Evolutionary conservation across 345 rosid species (phyloP).

Genomic region (Reutealis trisperma): DNA sequence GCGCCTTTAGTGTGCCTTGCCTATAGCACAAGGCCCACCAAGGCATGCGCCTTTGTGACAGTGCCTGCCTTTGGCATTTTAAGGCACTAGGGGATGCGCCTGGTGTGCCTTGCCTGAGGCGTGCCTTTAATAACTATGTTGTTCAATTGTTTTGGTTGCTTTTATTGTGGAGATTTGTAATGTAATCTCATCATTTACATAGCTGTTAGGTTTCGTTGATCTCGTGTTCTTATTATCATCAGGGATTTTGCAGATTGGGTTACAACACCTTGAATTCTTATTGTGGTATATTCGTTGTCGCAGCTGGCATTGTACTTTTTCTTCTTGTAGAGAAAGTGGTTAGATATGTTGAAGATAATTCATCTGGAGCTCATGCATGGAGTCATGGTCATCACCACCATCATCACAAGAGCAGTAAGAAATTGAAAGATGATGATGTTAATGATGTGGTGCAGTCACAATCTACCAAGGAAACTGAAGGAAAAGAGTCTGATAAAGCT

Average conservation of each 20-base stretch:
- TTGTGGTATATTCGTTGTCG: conserved; percentile 33
- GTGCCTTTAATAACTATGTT: no score
- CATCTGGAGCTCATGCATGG: conserved; percentile 54
- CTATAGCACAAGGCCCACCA: no score
- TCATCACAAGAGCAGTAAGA: conserved; percentile 55
- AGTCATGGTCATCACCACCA: conserved; percentile 77
- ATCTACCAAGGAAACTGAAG: conserved; percentile 38
- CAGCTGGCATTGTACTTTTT: conserved; percentile 97
- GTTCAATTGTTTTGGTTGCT: not conserved
- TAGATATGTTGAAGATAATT: conserved; percentile 79
- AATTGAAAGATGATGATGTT: conserved; percentile 46
- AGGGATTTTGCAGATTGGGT: conserved; percentile 23
- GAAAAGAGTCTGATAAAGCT: conserved; percentile 38
- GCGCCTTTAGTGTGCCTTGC: no score
- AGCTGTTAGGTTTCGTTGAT: conserved; percentile 11
- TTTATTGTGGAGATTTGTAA: not conserved
- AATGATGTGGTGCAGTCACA: conserved; percentile 28
- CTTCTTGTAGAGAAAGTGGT: conserved; percentile 94
- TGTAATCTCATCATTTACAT: not conserved
- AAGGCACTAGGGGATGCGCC: no score
- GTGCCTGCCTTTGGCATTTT: no score
- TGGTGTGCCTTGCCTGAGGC: no score
- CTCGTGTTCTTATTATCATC: conserved; percentile 20
- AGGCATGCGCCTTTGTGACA: no score
- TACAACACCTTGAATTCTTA: conserved; percentile 25